Base-by-base conservation (phyloP, 179 eudicot genomes). In the Silene noctiflora region DNA sequence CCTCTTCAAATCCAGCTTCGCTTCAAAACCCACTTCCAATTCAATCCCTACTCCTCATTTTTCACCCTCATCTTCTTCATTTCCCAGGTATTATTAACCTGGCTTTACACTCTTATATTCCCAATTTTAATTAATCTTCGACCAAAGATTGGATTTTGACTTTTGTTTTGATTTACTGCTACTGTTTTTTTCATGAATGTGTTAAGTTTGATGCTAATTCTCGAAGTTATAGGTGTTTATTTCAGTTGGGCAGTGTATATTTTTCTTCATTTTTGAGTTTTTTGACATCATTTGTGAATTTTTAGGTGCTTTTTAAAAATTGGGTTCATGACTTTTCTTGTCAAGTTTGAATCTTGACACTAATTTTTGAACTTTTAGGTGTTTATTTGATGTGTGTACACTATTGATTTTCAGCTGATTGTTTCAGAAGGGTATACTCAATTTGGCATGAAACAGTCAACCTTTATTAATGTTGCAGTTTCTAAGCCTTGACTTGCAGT, bases 1-100 rank as follows among this genome's bases (percentile, higher is more conserved):
- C 77, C 80, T 90, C 68, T 71, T 91, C 81, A 91, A 87, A 85
- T 84, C 89, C 51, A 79, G 84, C 60, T 65, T 85, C 29, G 20
- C 88, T 1, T 76, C 73, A 4, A 88, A 86, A 67, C 76, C 92
- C 42, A 73, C 87, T 39, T 64, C 86, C 53, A 84, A 76, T 56
- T 77, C 84, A 27, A 76, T 70, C 48, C 72, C 87, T 22, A 64
- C 78, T 69, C 76, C 78, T 69, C 76, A 68, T 4, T 8, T 62
- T 56, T 81, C 86, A 27, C 66, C 65, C 71, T 79, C 86, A 1
- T 76, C 89, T 61, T 74, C 89, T 16, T 22, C 84, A 6, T 68
- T 82, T 61, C 73, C 82, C 44, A 89, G 86, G 89, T 79, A 63
- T 70, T 67, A 13, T 33, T 33, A 29, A 48, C 25, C 33, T 21